Percentiles rank a stretch among this genome's conserved stretches.
These are phyloP conservation scores for Eucalyptus brandiana DNA, from an alignment of 345 rosid genomes.

Conservation along the genomic window DNA sequence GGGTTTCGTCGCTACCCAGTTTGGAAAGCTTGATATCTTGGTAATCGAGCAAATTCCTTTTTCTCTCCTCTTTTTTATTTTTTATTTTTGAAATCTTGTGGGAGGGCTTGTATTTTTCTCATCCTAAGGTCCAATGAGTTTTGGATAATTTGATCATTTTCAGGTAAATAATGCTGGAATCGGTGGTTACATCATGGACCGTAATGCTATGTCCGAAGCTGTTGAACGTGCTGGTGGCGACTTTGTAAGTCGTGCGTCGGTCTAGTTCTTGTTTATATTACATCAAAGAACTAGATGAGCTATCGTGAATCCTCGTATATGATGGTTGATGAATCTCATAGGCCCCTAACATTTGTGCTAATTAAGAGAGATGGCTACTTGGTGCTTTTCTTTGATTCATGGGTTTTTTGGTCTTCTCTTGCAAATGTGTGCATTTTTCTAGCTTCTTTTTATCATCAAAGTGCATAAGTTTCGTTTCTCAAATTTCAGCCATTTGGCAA, in stretches of 20 bases:
- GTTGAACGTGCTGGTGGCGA: background rate
- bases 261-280: background rate
- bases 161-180: constrained; percentile 43
- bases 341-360: background rate
- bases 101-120: background rate
- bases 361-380: background rate
- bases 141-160: background rate
- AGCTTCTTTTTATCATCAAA: background rate
- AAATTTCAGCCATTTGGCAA: constrained; percentile 1
- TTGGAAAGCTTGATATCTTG: constrained; percentile 12
- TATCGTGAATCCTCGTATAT: background rate
- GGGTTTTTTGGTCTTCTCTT: background rate
- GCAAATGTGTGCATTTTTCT: background rate
- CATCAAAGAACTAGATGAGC: background rate
- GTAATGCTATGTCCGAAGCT: background rate
- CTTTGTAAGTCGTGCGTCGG: background rate
- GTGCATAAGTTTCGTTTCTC: background rate
- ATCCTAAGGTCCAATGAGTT: background rate
- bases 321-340: background rate
- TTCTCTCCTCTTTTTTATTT: background rate
- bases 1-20: background rate
- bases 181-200: background rate
- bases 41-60: background rate
- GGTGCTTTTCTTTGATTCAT: background rate
- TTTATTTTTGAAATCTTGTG: background rate